A percentile compares a stretch with the other conserved stretches of the same genome.
phyloP scores from a whole-genome alignment of 2,329 filamentous ascomycete genomes.

The Alternaria solani region DNA sequence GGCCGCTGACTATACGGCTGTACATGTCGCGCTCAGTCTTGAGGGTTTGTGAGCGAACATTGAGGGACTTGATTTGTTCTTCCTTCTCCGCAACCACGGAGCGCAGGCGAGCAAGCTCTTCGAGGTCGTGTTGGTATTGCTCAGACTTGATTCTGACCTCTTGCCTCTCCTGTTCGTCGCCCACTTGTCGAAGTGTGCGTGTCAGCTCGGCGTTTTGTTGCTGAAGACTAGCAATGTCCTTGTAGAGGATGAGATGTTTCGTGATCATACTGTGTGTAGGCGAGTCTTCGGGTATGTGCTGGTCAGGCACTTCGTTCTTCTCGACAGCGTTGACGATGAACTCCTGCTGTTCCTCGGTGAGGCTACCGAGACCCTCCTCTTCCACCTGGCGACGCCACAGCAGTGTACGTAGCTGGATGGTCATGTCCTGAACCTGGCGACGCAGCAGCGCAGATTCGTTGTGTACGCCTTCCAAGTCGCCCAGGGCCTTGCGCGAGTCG shows the following conservation, averaged over 20 bases:
- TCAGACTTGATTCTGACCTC: slow-evolving; percentile 73
- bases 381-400: slow-evolving; percentile 85
- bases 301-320: slow-evolving; percentile 75
- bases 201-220: slow-evolving; percentile 87
- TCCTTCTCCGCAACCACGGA: slow-evolving; percentile 79
- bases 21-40: slow-evolving; percentile 98
- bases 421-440: slow-evolving; percentile 87
- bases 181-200: slow-evolving; percentile 81
- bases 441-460: slow-evolving; percentile 80
- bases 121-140: slow-evolving; percentile 64
- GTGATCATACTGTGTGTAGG: slow-evolving; percentile 90
- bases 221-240: slow-evolving; percentile 82
- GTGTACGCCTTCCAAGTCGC: slow-evolving; percentile 68
- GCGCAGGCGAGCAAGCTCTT: slow-evolving; percentile 76
- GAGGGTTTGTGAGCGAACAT: slow-evolving; percentile 87
- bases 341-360: slow-evolving; percentile 74
- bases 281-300: slow-evolving; percentile 71
- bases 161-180: slow-evolving; percentile 88
- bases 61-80: slow-evolving; percentile 84
- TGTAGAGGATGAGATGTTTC: slow-evolving; percentile 88
- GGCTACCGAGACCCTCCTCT: slow-evolving; percentile 77
- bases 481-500: slow-evolving; percentile 78
- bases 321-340: slow-evolving; percentile 78
- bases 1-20: slow-evolving; percentile 87
- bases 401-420: slow-evolving; percentile 88